Conservation (phyloP, 345 rosid genomes). For the Murraya koenigii region DNA sequence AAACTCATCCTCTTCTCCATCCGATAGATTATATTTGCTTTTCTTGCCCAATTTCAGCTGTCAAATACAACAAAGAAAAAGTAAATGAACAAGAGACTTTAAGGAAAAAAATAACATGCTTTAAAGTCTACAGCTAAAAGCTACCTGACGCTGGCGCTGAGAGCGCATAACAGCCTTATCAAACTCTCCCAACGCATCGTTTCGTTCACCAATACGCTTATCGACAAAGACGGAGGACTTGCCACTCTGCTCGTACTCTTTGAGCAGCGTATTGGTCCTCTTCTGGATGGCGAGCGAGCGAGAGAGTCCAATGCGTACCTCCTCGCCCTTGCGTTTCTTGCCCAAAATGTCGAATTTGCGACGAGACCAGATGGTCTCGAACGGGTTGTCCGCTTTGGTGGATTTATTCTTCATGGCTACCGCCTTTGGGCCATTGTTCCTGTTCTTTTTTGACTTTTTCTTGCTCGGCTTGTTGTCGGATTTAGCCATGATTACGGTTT, state of each 20-base stretch:
- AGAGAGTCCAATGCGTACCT: conserved; percentile 63
- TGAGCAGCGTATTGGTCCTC: conserved; percentile 78
- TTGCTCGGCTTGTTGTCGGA: conserved; percentile 8
- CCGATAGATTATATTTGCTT: conserved; percentile 78
- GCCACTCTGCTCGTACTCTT: conserved; percentile 75
- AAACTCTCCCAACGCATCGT: conserved; percentile 68
- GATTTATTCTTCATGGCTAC: conserved; percentile 65
- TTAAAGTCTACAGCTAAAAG: too few species aligned
- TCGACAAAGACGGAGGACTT: conserved; percentile 73
- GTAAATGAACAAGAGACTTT: not conserved
- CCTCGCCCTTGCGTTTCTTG: conserved; percentile 87
- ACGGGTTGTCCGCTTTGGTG: conserved; percentile 49
- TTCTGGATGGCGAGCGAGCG: conserved; percentile 70
- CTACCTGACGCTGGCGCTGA: conserved; percentile 83
- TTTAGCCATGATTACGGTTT: conserved; percentile 24
- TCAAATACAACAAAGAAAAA: not conserved
- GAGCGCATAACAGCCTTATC: conserved; percentile 80
- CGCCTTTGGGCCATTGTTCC: conserved; percentile 44
- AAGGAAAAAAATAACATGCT: too few species aligned
- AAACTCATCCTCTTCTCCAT: conserved; percentile 76
- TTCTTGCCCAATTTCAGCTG: conserved; percentile 67
- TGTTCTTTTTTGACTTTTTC: conserved; percentile 41
- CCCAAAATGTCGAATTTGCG: conserved; percentile 88
- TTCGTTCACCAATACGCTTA: conserved; percentile 80
- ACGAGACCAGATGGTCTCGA: conserved; percentile 83